Percentiles rank a stretch among this genome's conserved stretches.
These are phyloP conservation scores for Teunomyces pallodes DNA, from an alignment of 805 yeast species.

Conservation along the genomic window DNA sequence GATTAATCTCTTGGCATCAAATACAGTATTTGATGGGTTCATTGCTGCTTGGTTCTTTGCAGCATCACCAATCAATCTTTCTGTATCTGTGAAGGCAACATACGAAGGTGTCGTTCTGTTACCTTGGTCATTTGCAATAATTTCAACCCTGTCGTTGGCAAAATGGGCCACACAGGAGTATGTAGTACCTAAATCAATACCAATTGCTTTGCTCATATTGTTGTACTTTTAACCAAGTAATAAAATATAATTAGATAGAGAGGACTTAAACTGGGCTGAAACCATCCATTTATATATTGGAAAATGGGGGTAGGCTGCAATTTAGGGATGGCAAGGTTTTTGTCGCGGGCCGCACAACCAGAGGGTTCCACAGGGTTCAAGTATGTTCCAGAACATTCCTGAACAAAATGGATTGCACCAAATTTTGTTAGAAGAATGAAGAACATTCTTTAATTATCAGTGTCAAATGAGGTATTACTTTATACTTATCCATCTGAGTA, in stretches of 20 bases:
- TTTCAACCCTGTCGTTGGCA: constrained; percentile 82
- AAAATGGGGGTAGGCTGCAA: constrained; percentile 2
- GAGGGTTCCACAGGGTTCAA: neutral
- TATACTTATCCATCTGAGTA: too few relatives aligned
- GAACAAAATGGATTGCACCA: neutral
- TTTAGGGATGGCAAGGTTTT: neutral
- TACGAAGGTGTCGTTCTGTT: constrained; percentile 97
- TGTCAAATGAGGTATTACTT: too few relatives aligned
- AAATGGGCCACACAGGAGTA: constrained; percentile 89
- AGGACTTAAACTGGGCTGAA: neutral
- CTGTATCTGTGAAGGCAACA: constrained; percentile 94
- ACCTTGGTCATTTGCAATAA: constrained; percentile 97
- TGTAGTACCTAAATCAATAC: constrained; percentile 97
- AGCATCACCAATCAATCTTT: constrained; percentile 95
- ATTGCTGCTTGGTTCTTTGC: constrained; percentile 98
- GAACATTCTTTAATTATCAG: neutral
- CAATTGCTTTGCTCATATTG: constrained; percentile 46
- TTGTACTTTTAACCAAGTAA: neutral
- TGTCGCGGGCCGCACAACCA: neutral
- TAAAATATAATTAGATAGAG: neutral
- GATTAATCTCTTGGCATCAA: constrained; percentile 93
- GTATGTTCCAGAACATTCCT: neutral
- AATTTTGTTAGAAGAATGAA: neutral
- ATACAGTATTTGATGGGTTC: constrained; percentile 91
- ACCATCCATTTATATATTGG: neutral